Base-by-base conservation (phyloP, 2,329 filamentous ascomycete genomes). In the Dendryphion nanum region DNA sequence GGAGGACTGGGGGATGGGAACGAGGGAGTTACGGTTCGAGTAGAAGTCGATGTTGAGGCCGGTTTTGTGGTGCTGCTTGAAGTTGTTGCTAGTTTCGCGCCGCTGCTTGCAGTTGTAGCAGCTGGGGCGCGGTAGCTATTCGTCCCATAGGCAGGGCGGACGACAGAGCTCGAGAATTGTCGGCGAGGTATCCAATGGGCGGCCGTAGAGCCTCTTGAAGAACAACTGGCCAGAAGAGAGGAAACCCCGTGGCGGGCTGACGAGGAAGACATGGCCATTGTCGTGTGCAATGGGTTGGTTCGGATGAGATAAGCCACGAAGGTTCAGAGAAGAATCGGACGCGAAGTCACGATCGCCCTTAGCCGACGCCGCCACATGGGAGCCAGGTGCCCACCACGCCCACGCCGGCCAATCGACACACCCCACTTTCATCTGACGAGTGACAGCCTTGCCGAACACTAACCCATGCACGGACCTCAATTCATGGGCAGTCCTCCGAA, bases 1-100 rank as follows among this genome's bases (percentile, higher is more conserved):
- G 61, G 61, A 6, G 64, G 53, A 33, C 63, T 60, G 52, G 51
- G 53, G 36, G 59, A 51, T 34, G 53, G 45, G 31, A 55, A 54
- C 18, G 45, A 38, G 20, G 62, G 53, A 14, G 21, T 28, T 12
- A 61, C 52, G 17, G 61, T 64, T 15, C 61, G 53, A 35, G 48
- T 48, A 16, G 57, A 17, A 14, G 49, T 32, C 16, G 47, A 15
- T 6, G 40, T 6, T 6, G 43, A 24, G 18, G 31, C 8, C 16
- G 29, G 8, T 7, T 8, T 8, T 15, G 8, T 10, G 7, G 31
- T 21, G 16, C 7, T 13, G 6, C 10, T 19, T 10, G 17, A 31
- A 15, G 38, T 15, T 14, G 38, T 33, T 3, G 37, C 20, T 17
- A 33, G 20, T 16, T 37, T 30, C 19, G 29, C 13, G 18, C 18